phyloP scores from a whole-genome alignment of 176 grass and related monocot species.

The Lolium perenne region DNA sequence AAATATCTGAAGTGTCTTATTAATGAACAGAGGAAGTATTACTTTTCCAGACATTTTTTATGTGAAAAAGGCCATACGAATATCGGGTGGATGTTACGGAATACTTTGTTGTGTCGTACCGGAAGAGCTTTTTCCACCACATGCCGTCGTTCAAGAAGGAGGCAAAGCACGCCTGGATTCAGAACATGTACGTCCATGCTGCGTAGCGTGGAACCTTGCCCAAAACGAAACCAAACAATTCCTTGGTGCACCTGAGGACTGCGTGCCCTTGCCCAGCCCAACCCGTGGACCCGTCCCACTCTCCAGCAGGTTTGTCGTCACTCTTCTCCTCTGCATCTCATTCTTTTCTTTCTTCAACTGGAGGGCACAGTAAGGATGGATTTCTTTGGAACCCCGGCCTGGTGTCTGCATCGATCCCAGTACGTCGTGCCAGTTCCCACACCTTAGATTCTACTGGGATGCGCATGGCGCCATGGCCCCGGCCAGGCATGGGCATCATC shows the following conservation, averaged over 20 bases:
- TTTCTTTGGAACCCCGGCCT: constrained; percentile 28
- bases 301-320: constrained; percentile 33
- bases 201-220: neutral
- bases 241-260: neutral
- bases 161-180: neutral
- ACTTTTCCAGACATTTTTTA: too few species aligned
- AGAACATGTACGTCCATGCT: neutral
- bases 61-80: too few species aligned
- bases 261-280: neutral
- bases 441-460: neutral
- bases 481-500: constrained; percentile 36
- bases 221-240: neutral
- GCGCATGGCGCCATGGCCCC: constrained; percentile 14
- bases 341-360: constrained; percentile 36
- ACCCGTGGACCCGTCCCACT: constrained; percentile 16
- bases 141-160: neutral
- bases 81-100: too few species aligned
- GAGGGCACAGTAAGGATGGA: constrained; percentile 38
- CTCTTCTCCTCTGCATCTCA: neutral
- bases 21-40: too few species aligned
- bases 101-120: too few species aligned
- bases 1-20: too few species aligned
- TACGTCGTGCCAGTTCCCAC: neutral
- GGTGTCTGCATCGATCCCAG: neutral
- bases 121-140: neutral